phyloP scores from a whole-genome alignment of 495 filamentous ascomycete species.

The Lasiosphaeria ovina region DNA sequence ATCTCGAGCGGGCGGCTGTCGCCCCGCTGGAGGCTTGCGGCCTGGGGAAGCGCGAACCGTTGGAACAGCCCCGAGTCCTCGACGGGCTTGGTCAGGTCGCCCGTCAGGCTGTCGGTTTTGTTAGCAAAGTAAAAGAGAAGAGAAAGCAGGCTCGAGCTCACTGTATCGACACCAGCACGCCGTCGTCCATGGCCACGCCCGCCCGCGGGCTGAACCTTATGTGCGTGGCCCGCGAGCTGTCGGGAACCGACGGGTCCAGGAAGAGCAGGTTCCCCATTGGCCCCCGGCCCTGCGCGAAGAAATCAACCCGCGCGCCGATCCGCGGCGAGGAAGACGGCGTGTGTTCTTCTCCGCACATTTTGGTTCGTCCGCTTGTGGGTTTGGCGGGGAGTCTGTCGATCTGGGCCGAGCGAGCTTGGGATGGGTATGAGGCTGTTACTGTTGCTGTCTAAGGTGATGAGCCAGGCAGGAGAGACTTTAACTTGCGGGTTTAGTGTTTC shows the following conservation, averaged over 20 bases:
- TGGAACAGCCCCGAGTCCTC: conserved; percentile 35
- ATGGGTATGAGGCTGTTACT: no score
- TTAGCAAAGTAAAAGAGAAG: neutral
- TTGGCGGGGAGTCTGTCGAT: neutral
- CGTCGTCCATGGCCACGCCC: conserved; percentile 5
- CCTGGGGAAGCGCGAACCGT: conserved; percentile 27
- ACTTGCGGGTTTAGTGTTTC: no score
- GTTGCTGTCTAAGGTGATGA: no score
- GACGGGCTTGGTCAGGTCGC: conserved; percentile 35
- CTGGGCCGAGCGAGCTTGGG: no score
- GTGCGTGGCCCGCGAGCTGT: conserved; percentile 30
- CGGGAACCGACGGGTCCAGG: conserved; percentile 27
- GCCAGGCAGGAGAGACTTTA: no score
- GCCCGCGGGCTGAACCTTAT: conserved; percentile 21
- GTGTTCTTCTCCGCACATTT: conserved; percentile 31
- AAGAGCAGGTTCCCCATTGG: conserved; percentile 32
- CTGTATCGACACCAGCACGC: conserved; percentile 33
- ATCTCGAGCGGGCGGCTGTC: conserved; percentile 27
- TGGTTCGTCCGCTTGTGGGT: conserved; percentile 4
- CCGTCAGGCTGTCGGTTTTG: conserved; percentile 30
- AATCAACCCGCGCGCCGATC: conserved; percentile 30
- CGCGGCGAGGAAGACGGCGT: conserved; percentile 27
- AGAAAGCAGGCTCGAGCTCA: conserved; percentile 7
- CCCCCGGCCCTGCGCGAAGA: conserved; percentile 17
- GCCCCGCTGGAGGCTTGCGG: neutral